A percentile compares a stretch with the other conserved stretches of the same genome.
phyloP scores from a whole-genome alignment of 164 flowering plant species.

The Nelumbo lutea region DNA sequence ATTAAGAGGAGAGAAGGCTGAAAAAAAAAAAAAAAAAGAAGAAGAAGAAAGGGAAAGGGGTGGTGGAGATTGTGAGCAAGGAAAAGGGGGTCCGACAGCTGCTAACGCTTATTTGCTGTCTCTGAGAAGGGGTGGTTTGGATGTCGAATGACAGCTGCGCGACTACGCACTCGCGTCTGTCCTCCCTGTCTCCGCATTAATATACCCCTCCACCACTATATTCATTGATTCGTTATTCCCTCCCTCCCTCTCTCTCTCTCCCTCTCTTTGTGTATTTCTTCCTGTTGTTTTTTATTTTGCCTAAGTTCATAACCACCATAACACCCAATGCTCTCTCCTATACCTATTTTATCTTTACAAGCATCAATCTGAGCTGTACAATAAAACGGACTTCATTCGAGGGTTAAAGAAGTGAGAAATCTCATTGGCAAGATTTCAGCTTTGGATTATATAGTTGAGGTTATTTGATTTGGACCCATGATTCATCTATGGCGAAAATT shows the following conservation, averaged over 20 bases:
- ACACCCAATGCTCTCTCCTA: no score
- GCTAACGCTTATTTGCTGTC: conserved; percentile 84
- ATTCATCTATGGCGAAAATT: no score
- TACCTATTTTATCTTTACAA: no score
- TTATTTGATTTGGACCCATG: no score
- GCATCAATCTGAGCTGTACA: no score
- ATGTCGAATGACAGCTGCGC: conserved; percentile 60
- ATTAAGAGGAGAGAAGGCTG: no score
- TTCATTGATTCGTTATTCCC: not conserved
- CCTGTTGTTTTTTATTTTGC: not conserved
- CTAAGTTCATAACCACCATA: no score
- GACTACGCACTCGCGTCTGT: conserved; percentile 25
- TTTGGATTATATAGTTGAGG: no score
- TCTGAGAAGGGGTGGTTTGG: conserved; percentile 12
- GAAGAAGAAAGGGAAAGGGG: not conserved
- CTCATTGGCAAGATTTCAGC: no score
- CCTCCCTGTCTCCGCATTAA: conserved; percentile 43
- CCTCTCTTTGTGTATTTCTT: not conserved
- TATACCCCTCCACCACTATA: conserved; percentile 21
- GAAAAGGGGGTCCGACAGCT: conserved; percentile 47
- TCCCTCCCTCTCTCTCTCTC: not conserved
- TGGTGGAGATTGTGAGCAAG: conserved; percentile 21
- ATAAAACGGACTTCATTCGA: no score
- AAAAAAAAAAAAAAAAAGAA: not conserved
- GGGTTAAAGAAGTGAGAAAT: no score